Evolutionary conservation across 495 filamentous ascomycete genomes (phyloP), one percentile per base, ranked within the genome.

Genomic region (Xylaria intraflava): DNA sequence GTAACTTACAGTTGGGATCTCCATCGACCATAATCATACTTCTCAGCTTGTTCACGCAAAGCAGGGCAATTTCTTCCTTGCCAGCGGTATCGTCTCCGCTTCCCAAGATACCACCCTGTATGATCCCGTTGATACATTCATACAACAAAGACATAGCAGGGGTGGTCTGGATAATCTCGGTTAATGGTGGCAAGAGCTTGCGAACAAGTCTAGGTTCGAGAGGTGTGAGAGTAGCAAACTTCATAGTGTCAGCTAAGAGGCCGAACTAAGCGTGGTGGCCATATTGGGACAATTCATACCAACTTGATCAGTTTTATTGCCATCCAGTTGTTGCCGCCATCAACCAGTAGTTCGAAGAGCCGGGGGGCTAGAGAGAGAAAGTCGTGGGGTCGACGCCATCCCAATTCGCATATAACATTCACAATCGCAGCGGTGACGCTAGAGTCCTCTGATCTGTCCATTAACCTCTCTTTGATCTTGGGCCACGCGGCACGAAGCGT

Each of bases 221-320:
- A 0, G 93, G 93, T 2, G 90, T 97, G 57, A 98, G 76, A 14
- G 87, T 95, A 33, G 93, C 91, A 78, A 98, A 98, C 88, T 96
- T 62, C 4, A 46, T 14, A 69, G 59, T 7, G 65, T 71, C 38
- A 72, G 65, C 20, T 19, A 45, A 29, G 29, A 9, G 46, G 16
- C 23, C 27, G 20, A 14, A 29, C 16, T 27, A 42, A 19, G 0
- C 23, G 10, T 1, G 36, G 36, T 1, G 26, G 47, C 10, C 30
- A 40, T 11, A 43, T 26, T 10, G 16, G 27, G 31, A 53, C 7
- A 12, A 41, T 16, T 70, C 84, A 54, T 63, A 93, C 90, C 46
- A 98, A 79, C 67, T 98, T 98, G 64, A 98, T 98, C 49, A 97
- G 81, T 62, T 98, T 98, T 64, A 98, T 97, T 29, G 90, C 91